phyloP scores from a whole-genome alignment of 2,329 filamentous ascomycete genomes.

The Colletotrichum sidae region DNA sequence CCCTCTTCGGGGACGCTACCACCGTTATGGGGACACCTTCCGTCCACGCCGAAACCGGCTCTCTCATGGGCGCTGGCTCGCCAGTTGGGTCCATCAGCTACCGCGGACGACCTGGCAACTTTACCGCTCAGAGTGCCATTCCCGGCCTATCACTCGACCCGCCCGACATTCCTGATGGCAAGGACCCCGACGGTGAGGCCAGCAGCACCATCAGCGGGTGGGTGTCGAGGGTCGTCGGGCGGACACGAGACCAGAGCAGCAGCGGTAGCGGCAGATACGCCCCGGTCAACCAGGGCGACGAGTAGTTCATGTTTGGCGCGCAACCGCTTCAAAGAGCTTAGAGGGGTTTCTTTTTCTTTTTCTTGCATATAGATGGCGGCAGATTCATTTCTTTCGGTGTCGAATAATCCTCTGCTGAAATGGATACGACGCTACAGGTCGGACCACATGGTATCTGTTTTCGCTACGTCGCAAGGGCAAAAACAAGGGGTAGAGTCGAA shows the following conservation, averaged over 20 bases:
- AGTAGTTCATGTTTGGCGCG: conserved; percentile 38
- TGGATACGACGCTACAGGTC: conserved; percentile 18
- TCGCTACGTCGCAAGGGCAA: neutral
- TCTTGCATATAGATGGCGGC: conserved; percentile 54
- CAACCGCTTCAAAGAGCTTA: conserved; percentile 26
- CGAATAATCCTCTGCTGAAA: conserved; percentile 11
- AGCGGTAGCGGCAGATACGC: conserved; percentile 51
- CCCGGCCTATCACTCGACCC: conserved; percentile 86
- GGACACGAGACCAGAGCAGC: conserved; percentile 52
- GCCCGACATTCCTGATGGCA: conserved; percentile 68
- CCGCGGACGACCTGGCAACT: conserved; percentile 61
- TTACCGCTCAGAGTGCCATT: conserved; percentile 75
- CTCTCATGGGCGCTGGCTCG: conserved; percentile 82
- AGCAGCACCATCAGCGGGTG: conserved; percentile 61
- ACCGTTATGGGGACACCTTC: conserved; percentile 83
- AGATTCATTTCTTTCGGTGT: conserved; percentile 13
- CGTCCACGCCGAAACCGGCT: conserved; percentile 80
- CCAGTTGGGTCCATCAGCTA: conserved; percentile 83
- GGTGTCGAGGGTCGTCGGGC: conserved; percentile 55
- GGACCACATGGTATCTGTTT: conserved; percentile 12
- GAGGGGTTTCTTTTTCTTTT: conserved; percentile 27
- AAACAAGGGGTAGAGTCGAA: conserved; percentile 12
- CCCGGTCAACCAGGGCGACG: conserved; percentile 55
- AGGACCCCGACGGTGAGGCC: conserved; percentile 54
- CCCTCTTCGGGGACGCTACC: conserved; percentile 91